These are phyloP conservation scores for Phaeosphaeriaceae sp. DNA, from an alignment of 2,329 filamentous ascomycete genomes.

Conservation along the genomic window DNA sequence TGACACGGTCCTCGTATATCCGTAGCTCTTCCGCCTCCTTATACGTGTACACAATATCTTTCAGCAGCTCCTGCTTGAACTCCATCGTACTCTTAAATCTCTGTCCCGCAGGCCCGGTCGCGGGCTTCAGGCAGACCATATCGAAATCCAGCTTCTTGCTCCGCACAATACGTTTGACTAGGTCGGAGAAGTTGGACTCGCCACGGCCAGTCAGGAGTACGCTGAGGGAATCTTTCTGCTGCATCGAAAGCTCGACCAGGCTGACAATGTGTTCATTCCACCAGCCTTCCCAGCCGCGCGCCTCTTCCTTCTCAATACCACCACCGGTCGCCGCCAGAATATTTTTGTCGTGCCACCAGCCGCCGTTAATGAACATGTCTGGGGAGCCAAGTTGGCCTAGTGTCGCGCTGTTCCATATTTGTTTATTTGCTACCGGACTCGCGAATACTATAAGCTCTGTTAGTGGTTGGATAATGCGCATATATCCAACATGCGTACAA, in stretches of 20 bases:
- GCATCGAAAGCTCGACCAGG: slow-evolving; percentile 78
- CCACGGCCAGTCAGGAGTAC: slow-evolving; percentile 87
- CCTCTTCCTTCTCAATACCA: slow-evolving; percentile 81
- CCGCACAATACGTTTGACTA: slow-evolving; percentile 80
- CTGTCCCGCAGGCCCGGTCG: slow-evolving; percentile 79
- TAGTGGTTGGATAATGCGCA: slow-evolving; percentile 5
- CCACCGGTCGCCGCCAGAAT: slow-evolving; percentile 87
- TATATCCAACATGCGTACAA: slow-evolving; percentile 58
- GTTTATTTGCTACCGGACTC: slow-evolving; percentile 86
- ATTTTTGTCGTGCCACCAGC: slow-evolving; percentile 95
- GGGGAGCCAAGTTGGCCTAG: slow-evolving; percentile 78
- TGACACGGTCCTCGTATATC: slow-evolving; percentile 68
- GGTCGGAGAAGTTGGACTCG: slow-evolving; percentile 75
- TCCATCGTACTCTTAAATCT: slow-evolving; percentile 82
- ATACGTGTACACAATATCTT: slow-evolving; percentile 85
- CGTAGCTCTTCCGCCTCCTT: slow-evolving; percentile 79
- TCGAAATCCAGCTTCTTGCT: slow-evolving; percentile 86
- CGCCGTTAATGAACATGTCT: slow-evolving; percentile 79
- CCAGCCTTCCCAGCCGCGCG: slow-evolving; percentile 86
- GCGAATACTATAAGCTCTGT: slow-evolving; percentile 72
- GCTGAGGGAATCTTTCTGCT: slow-evolving; percentile 82
- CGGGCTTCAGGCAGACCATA: slow-evolving; percentile 85
- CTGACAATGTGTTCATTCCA: slow-evolving; percentile 92
- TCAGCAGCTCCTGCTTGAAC: slow-evolving; percentile 89
- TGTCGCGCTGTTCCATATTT: slow-evolving; percentile 81